A percentile compares a stretch with the other conserved stretches of the same genome.
phyloP scores from a whole-genome alignment of 257 asterid species.

The Solanum phureja region DNA sequence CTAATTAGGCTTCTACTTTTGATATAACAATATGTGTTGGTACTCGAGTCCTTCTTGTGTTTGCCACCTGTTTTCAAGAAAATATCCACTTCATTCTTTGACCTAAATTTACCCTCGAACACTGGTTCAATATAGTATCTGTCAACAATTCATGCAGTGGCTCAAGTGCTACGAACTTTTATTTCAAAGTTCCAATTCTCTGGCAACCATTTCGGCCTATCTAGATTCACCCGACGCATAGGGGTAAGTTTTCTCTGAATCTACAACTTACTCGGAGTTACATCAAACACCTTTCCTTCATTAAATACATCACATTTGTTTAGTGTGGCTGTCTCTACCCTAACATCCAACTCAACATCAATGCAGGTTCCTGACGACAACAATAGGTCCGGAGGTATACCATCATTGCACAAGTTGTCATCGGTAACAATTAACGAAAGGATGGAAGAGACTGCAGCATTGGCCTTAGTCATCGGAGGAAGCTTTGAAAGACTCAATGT shows the following conservation, averaged over 20 bases:
- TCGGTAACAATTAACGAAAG: background rate
- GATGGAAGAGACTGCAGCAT: background rate
- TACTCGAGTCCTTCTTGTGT: no score
- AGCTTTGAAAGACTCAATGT: no score
- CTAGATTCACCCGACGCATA: background rate
- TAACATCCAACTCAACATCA: background rate
- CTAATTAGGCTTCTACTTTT: no score
- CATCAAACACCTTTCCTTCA: background rate
- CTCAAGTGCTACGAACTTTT: background rate
- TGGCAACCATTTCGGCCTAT: background rate
- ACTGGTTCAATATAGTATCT: background rate
- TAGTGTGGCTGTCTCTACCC: background rate
- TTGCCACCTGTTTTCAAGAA: no score
- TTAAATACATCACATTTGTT: background rate
- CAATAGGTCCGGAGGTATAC: background rate
- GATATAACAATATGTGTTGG: no score
- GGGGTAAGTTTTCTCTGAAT: background rate
- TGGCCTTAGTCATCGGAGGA: background rate
- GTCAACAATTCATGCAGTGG: background rate
- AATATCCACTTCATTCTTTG: background rate
- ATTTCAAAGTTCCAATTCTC: background rate
- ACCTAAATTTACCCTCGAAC: background rate
- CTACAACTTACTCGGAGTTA: background rate
- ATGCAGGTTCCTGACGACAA: background rate
- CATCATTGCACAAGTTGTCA: background rate